phyloP scores from a whole-genome alignment of 2,329 filamentous ascomycete genomes.

The Epichloe sp. region DNA sequence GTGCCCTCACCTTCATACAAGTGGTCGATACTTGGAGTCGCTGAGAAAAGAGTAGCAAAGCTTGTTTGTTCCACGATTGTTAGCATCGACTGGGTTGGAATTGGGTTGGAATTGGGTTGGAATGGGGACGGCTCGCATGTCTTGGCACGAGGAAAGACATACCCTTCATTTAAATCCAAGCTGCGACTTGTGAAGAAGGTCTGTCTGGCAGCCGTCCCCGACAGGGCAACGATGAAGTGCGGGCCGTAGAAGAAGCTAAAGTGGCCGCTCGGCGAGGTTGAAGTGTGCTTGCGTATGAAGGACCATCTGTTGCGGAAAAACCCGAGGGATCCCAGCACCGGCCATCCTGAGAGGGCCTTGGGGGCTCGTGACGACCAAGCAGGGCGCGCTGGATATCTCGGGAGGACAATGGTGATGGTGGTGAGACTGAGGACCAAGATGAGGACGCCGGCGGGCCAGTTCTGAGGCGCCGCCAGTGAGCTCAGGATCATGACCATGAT shows the following conservation, averaged over 20 bases:
- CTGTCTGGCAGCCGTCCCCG: constrained; percentile 27
- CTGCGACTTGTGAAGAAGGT: constrained; percentile 32
- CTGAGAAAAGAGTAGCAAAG: constrained; percentile 19
- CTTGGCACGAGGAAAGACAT: constrained; percentile 5
- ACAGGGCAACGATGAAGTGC: constrained; percentile 30
- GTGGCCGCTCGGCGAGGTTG: constrained; percentile 23
- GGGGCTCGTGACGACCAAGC: constrained; percentile 14
- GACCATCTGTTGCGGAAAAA: constrained; percentile 34
- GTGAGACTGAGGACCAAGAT: constrained; percentile 3
- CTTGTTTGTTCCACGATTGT: constrained; percentile 6
- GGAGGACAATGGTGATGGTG: not conserved
- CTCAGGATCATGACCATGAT: not conserved
- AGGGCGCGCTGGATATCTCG: constrained; percentile 7
- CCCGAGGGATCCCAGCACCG: constrained; percentile 28
- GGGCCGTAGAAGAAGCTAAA: constrained; percentile 36
- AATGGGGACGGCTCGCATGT: too few relatives aligned
- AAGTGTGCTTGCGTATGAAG: constrained; percentile 25
- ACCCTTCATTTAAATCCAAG: constrained; percentile 31
- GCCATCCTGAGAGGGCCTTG: constrained; percentile 16
- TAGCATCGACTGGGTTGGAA: too few relatives aligned
- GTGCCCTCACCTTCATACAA: constrained; percentile 12
- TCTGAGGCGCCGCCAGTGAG: constrained; percentile 3
- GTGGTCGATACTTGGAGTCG: constrained; percentile 13
- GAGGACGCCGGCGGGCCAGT: constrained; percentile 6
- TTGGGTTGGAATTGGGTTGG: too few relatives aligned